Base-by-base conservation (phyloP, 805 yeast genomes). In the Candida orba region DNA sequence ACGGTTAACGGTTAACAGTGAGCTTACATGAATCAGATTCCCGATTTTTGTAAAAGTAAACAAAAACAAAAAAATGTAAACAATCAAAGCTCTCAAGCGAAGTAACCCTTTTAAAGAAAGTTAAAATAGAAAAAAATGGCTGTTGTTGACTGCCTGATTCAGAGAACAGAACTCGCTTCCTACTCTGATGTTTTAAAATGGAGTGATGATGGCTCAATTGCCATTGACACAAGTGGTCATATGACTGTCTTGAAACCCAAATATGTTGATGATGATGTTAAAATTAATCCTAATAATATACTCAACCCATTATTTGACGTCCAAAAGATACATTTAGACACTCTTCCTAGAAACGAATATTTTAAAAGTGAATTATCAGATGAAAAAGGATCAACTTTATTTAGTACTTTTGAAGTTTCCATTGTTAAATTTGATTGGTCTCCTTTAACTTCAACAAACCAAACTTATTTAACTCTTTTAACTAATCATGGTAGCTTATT, bases 201-300 rank as follows among this genome's bases (percentile, higher is more conserved):
- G 62, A 36, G 58, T 1, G 46, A 51, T 2, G 52, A 54, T 37
- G 62, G 62, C 1, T 47, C 54, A 12, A 18, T 58, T n/a, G 58
- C 52, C 7, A 7, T 58, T 8, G 54, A 57, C 42, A 50, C 58
- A 1, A 10, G 32, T 2, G 44, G 48, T 13, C 52, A 54, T 27
- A 24, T 57, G 14, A 54, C 58, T 1, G 17, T 58, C 9, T 32
- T 53, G 14, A 45, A 41, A 3, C 58, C 62, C 10, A 57, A 47
- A 39, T 52, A 55, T 24, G 41, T 34, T 12, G 36, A 39, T 32
- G 27, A 40, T 12, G 40, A 39, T 8, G 35, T 37, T 4, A 43
- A 51, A 13, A 38, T 43, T 3, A 43, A 44, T 8, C 39, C 30
- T 10, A 30, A 46, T 12, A 54, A 51, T 18, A 27, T 49, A 1